Conservation (phyloP, 177 flowering plant genomes). For the Vitis hybrid region DNA sequence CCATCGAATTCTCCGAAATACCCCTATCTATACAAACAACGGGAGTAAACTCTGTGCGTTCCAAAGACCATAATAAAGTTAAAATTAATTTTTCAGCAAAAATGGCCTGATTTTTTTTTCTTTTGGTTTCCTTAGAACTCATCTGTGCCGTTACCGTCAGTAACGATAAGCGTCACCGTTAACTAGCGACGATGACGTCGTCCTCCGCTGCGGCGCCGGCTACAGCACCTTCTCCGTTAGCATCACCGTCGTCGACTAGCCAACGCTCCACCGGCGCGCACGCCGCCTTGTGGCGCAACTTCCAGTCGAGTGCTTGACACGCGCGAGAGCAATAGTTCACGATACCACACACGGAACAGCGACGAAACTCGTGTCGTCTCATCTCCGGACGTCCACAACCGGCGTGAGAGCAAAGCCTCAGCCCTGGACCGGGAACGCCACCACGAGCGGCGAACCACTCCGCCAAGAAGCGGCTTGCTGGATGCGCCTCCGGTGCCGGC, state of each 20-base stretch:
- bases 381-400: slow-evolving; percentile 92
- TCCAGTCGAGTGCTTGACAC: slow-evolving; percentile 96
- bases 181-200: slow-evolving; percentile 18
- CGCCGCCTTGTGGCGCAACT: slow-evolving; percentile 64
- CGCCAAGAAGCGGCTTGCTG: slow-evolving; percentile 60
- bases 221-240: slow-evolving; percentile 7
- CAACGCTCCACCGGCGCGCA: slow-evolving; percentile 37
- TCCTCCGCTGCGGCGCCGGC: not conserved
- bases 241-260: slow-evolving; percentile 21
- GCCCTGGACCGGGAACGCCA: slow-evolving; percentile 31
- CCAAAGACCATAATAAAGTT: slow-evolving; percentile 14
- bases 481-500: slow-evolving; percentile 71
- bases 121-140: not conserved
- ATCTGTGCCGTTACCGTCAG: not conserved
- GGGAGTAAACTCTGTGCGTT: not conserved
- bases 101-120: slow-evolving; percentile 13
- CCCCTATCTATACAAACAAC: slow-evolving; percentile 13
- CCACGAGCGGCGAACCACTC: slow-evolving; percentile 61
- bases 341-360: slow-evolving; percentile 85
- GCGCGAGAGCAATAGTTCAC: slow-evolving; percentile 93
- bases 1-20: slow-evolving; percentile 8
- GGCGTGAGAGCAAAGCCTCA: slow-evolving; percentile 68
- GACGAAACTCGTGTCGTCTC: slow-evolving; percentile 70
- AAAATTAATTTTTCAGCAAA: slow-evolving; percentile 10
- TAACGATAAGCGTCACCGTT: not conserved